A percentile compares a stretch with the other conserved stretches of the same genome.
Conservation (phyloP, 495 filamentous ascomycete species). For the Penicillium bialowiezense region DNA sequence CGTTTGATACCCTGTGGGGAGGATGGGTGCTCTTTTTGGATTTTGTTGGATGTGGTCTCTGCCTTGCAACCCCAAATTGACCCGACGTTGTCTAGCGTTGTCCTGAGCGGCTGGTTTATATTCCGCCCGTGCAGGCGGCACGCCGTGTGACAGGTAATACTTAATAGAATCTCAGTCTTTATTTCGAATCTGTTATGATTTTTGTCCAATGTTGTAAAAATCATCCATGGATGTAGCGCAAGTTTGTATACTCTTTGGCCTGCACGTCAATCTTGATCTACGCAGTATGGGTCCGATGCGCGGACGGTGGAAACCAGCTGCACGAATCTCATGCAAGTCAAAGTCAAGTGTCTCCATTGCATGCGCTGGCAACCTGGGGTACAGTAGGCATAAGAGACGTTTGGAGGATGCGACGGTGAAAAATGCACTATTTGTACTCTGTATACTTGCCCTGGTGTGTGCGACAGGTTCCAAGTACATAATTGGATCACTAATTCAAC, state of each 20-base stretch:
- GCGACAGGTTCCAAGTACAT: too few species aligned
- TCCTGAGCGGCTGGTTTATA: constrained; percentile 15
- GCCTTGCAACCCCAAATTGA: constrained; percentile 11
- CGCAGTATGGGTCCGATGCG: neutral
- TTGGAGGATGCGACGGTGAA: too few species aligned
- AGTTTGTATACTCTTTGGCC: neutral
- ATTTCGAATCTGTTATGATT: constrained; percentile 5
- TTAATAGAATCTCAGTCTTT: constrained; percentile 34
- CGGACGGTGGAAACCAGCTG: neutral
- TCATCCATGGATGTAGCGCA: too few species aligned
- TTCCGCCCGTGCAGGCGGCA: constrained; percentile 19
- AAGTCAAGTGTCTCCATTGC: too few species aligned
- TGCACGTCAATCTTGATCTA: too few species aligned
- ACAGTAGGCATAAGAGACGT: too few species aligned
- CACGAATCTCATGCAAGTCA: neutral
- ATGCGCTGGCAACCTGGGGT: too few species aligned
- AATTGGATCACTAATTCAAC: too few species aligned
- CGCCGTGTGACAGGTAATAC: constrained; percentile 32
- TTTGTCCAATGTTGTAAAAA: too few species aligned
- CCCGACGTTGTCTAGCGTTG: constrained; percentile 25
- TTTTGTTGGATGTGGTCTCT: constrained; percentile 5
- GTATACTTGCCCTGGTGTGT: too few species aligned
- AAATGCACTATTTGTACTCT: too few species aligned
- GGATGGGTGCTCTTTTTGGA: constrained; percentile 24
- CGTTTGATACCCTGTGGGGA: constrained; percentile 41